Evolutionary conservation across 305 asterid genomes (phyloP).

Genomic region (Solanum chacoense): DNA sequence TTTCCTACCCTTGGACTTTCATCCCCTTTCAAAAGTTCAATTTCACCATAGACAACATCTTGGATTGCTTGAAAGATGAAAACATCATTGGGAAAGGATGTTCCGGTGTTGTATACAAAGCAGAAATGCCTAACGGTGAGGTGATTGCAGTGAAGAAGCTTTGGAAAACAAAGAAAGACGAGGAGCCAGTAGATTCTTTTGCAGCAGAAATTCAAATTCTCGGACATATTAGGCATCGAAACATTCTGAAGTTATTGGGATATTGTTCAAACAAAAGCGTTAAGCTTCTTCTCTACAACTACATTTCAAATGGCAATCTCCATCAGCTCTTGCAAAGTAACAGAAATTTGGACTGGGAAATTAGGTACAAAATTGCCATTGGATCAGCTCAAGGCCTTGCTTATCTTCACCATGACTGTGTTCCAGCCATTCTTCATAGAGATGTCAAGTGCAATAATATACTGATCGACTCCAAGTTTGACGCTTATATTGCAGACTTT

Average conservation of each 20-base stretch:
- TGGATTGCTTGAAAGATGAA: conserved; percentile 69
- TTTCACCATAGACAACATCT: conserved; percentile 54
- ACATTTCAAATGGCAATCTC: conserved; percentile 72
- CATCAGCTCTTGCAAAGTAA: conserved; percentile 65
- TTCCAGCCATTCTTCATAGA: conserved; percentile 77
- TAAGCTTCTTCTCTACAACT: conserved; percentile 88
- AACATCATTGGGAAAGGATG: conserved; percentile 81
- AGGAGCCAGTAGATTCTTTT: conserved; percentile 52
- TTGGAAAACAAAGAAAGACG: conserved; percentile 77
- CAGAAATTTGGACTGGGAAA: conserved; percentile 87
- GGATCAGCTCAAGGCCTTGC: conserved; percentile 96
- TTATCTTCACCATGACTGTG: conserved; percentile 87
- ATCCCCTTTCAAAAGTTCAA: conserved; percentile 82
- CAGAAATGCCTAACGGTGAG: conserved; percentile 76
- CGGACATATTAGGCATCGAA: conserved; percentile 91
- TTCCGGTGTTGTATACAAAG: conserved; percentile 86
- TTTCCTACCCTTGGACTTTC: conserved; percentile 87
- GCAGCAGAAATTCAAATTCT: conserved; percentile 93
- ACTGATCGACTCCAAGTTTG: conserved; percentile 70
- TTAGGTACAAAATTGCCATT: conserved; percentile 75
- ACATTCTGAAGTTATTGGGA: conserved; percentile 75
- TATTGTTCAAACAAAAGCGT: conserved; percentile 76
- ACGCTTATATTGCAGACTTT: conserved; percentile 87
- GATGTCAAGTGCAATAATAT: conserved; percentile 95
- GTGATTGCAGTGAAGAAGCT: conserved; percentile 82